A percentile compares a stretch with the other conserved stretches of the same genome.
Conservation (phyloP, 140 eudicot species). For the Senecio squalidus region DNA sequence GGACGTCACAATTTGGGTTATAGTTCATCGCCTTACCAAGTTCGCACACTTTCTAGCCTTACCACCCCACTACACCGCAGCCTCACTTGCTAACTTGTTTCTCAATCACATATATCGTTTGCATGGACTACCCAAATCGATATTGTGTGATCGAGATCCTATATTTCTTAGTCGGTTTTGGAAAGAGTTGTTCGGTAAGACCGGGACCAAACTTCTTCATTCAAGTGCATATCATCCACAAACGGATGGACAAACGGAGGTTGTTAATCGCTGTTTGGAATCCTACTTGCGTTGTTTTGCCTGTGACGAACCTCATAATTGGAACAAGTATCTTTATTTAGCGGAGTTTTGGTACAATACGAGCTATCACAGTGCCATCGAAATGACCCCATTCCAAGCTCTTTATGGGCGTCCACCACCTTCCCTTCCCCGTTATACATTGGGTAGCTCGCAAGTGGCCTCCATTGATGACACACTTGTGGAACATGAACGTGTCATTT, state of each 20-base stretch:
- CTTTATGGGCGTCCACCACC: slow-evolving; percentile 3
- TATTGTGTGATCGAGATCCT: background rate
- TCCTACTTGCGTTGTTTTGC: too few species aligned
- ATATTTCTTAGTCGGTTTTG: background rate
- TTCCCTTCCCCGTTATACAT: background rate
- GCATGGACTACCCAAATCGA: background rate
- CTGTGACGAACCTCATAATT: too few species aligned
- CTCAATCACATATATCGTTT: background rate
- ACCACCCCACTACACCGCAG: background rate
- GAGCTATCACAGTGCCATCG: background rate
- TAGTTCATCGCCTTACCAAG: background rate
- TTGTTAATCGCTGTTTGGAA: too few species aligned
- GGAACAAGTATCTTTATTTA: background rate
- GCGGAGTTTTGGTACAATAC: slow-evolving; percentile 9
- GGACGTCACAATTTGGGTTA: too few species aligned
- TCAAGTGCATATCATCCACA: too few species aligned
- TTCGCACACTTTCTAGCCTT: background rate
- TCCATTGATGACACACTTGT: background rate
- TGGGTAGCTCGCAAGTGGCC: background rate
- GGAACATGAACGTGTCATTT: background rate
- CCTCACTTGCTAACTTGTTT: background rate
- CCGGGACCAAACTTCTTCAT: too few species aligned
- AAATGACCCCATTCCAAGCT: slow-evolving; percentile 3
- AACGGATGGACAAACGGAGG: too few species aligned
- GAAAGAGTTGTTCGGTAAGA: too few species aligned